A percentile compares a stretch with the other conserved stretches of the same genome.
Evolutionary conservation across 805 yeast species (phyloP).

Genomic region (Ogataea philodendri): DNA sequence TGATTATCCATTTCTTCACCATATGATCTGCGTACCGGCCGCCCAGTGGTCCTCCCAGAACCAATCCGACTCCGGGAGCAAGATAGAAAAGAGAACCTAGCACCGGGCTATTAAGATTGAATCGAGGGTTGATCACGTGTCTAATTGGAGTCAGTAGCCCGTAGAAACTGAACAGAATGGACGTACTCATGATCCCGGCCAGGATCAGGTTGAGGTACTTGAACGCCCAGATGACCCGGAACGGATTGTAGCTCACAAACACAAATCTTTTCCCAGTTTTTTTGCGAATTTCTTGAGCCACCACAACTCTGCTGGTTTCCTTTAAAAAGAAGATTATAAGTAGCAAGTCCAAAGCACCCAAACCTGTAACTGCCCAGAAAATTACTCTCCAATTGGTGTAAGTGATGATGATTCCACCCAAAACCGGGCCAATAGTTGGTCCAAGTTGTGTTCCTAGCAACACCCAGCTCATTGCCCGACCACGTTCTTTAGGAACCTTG

Average conservation of each 20-base stretch:
- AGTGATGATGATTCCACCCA: constrained; percentile 53
- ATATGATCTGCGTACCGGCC: constrained; percentile 51
- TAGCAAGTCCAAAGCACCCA: constrained; percentile 38
- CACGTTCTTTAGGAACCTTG: constrained; percentile 49
- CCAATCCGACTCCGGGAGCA: constrained; percentile 56
- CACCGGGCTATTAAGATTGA: constrained; percentile 46
- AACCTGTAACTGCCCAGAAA: constrained; percentile 47
- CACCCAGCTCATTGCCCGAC: constrained; percentile 48
- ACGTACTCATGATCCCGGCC: constrained; percentile 42
- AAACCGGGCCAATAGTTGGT: constrained; percentile 50
- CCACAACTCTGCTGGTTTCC: constrained; percentile 42
- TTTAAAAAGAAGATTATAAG: constrained; percentile 40
- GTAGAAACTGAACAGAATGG: constrained; percentile 50
- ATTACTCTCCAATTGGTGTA: constrained; percentile 53
- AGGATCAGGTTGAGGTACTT: constrained; percentile 42
- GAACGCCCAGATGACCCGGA: constrained; percentile 42
- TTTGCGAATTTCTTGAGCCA: constrained; percentile 29
- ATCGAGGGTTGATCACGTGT: constrained; percentile 54
- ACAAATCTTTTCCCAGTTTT: constrained; percentile 38
- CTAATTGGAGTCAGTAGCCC: constrained; percentile 53
- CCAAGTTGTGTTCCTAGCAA: constrained; percentile 53
- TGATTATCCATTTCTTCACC: constrained; percentile 43
- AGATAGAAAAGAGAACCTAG: constrained; percentile 53
- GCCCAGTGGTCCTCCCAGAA: constrained; percentile 49
- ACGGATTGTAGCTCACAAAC: constrained; percentile 45